phyloP scores from a whole-genome alignment of 139 green algal species.

The Chlamydomonas incerta region DNA sequence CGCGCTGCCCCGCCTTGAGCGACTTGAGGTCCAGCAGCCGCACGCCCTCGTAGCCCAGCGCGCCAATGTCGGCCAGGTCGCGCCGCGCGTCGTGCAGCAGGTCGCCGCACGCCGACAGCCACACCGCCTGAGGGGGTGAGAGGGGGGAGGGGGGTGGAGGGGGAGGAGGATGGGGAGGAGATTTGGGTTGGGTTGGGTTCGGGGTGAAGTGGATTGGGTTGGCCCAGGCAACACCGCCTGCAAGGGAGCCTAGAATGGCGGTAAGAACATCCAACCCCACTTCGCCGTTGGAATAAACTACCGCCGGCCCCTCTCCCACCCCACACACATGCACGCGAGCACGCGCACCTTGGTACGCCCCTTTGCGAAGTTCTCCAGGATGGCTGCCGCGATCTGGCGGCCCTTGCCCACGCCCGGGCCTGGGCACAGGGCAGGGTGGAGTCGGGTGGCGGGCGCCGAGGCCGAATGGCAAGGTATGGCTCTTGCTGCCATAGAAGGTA shows the following conservation, averaged over 20 bases:
- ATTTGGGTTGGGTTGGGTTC: too few relatives aligned
- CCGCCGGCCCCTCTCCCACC: too few relatives aligned
- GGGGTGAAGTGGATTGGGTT: too few relatives aligned
- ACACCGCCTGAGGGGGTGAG: constrained; percentile 59
- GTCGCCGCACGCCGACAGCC: constrained; percentile 67
- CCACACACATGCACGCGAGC: too few relatives aligned
- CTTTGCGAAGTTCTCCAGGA: constrained; percentile 77
- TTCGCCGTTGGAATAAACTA: too few relatives aligned
- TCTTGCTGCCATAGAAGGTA: too few relatives aligned
- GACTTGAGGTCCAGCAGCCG: constrained; percentile 46
- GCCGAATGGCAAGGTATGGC: too few relatives aligned
- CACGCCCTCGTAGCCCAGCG: constrained; percentile 47
- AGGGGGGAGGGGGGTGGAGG: not conserved
- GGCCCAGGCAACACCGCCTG: too few relatives aligned
- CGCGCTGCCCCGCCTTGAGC: constrained; percentile 20
- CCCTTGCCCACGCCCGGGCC: constrained; percentile 84
- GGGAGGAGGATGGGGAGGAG: not conserved
- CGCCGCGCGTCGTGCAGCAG: constrained; percentile 60
- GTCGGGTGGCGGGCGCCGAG: too few relatives aligned
- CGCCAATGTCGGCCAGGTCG: constrained; percentile 68
- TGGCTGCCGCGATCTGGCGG: constrained; percentile 74
- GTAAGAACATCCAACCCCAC: too few relatives aligned
- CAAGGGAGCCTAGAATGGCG: too few relatives aligned
- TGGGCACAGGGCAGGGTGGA: not conserved
- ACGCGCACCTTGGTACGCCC: constrained; percentile 58